Percentiles rank a stretch among this genome's conserved stretches.
phyloP scores from a whole-genome alignment of 805 yeast genomes.

The Metschnikowia continentalis region DNA sequence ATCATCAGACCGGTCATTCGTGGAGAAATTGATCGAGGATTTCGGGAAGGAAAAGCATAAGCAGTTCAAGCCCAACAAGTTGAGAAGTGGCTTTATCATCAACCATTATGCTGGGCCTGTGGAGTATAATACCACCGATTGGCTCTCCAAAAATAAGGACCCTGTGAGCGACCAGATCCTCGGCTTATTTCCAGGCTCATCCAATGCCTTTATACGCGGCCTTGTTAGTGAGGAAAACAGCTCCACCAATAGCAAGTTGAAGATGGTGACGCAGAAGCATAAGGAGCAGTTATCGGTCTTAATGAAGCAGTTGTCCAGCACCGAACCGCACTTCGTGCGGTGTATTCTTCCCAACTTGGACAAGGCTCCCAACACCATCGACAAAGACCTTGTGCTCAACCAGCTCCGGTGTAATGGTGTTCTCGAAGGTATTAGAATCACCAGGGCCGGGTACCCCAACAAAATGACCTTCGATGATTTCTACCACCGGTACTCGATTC shows the following conservation, averaged over 20 bases:
- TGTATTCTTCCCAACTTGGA: conserved; percentile 87
- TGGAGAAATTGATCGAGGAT: conserved; percentile 66
- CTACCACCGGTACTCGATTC: conserved; percentile 66
- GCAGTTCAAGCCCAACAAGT: conserved; percentile 68
- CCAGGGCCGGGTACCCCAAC: conserved; percentile 96
- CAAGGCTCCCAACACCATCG: conserved; percentile 67
- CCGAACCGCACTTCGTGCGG: conserved; percentile 95
- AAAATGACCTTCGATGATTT: conserved; percentile 82
- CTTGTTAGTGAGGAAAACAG: conserved; percentile 42
- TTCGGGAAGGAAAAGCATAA: conserved; percentile 48
- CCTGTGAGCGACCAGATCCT: conserved; percentile 79
- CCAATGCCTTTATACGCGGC: conserved; percentile 49
- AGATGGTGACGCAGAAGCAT: conserved; percentile 83
- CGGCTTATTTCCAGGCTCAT: conserved; percentile 54
- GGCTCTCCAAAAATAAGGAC: conserved; percentile 93
- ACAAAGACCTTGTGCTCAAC: conserved; percentile 71
- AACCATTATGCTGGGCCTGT: conserved; percentile 96
- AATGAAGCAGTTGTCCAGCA: conserved; percentile 66
- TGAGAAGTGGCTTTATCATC: conserved; percentile 72
- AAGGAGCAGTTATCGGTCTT: conserved; percentile 74
- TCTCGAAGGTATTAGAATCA: conserved; percentile 93
- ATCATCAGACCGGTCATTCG: conserved; percentile 76
- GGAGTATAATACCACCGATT: conserved; percentile 86
- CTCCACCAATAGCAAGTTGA: conserved; percentile 25
- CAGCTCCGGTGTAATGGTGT: conserved; percentile 97